A percentile compares a stretch with the other conserved stretches of the same genome.
phyloP scores from a whole-genome alignment of 768 basidiomycete species.

The Mycena leptocephala region DNA sequence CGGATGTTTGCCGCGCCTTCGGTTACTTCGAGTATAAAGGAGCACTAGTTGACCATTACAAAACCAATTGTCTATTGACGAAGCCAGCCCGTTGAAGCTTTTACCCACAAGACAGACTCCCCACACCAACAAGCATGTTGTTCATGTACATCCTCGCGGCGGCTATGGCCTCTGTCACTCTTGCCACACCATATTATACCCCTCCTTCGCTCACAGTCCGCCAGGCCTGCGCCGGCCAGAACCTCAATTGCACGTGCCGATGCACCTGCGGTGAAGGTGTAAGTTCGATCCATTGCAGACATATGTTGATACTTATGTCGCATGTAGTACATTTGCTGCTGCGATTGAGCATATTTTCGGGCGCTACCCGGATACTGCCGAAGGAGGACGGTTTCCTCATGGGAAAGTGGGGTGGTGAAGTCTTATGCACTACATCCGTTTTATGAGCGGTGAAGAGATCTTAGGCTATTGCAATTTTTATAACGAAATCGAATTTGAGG shows the following conservation, averaged over 20 bases:
- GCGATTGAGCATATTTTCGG: too few species aligned
- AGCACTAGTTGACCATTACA: neutral
- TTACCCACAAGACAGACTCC: neutral
- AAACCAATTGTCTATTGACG: neutral
- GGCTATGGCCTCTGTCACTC: neutral
- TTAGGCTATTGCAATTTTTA: too few species aligned
- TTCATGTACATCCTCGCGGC: neutral
- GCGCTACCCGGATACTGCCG: too few species aligned
- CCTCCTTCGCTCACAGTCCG: neutral
- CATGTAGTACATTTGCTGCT: constrained; percentile 7
- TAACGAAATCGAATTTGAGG: too few species aligned
- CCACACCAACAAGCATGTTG: neutral
- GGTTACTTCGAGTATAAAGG: neutral
- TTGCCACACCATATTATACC: neutral
- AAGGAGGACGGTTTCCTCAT: too few species aligned
- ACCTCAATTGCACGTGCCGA: neutral
- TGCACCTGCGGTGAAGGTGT: constrained; percentile 18
- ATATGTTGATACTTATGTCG: neutral
- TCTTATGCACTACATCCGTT: too few species aligned
- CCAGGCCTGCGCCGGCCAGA: constrained; percentile 3
- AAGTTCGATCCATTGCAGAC: neutral
- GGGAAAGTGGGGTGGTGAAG: too few species aligned
- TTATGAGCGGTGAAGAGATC: too few species aligned
- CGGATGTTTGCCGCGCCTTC: neutral
- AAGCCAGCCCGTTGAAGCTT: neutral